phyloP scores from a whole-genome alignment of 345 rosid genomes.

The Toxicodendron radicans region DNA sequence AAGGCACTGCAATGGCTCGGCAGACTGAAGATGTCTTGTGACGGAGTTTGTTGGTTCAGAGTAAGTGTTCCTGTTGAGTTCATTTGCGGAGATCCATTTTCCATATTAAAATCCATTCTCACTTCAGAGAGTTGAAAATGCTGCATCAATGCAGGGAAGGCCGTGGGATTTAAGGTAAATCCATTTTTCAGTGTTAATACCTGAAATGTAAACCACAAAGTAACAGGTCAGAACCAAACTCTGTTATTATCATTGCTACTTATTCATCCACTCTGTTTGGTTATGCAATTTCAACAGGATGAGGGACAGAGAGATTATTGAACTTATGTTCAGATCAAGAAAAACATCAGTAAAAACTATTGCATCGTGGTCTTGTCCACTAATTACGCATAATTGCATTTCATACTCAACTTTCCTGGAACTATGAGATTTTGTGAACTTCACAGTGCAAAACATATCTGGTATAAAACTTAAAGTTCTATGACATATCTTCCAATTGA shows the following conservation, averaged over 20 bases:
- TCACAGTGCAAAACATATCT: no score
- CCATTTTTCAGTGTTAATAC: constrained; percentile 86
- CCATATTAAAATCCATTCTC: constrained; percentile 31
- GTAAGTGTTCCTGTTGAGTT: constrained; percentile 30
- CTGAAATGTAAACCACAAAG: constrained; percentile 37
- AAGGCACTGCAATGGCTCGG: constrained; percentile 39
- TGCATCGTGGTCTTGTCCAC: background rate
- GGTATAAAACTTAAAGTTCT: background rate
- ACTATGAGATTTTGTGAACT: background rate
- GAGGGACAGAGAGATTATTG: background rate
- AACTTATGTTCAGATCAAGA: background rate
- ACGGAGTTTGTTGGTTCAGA: constrained; percentile 37
- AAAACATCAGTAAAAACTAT: background rate
- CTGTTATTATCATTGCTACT: background rate
- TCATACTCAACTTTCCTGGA: background rate
- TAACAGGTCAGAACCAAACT: constrained; percentile 15
- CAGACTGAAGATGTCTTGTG: constrained; percentile 32
- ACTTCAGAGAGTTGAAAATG: constrained; percentile 48
- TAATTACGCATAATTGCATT: background rate
- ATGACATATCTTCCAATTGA: background rate
- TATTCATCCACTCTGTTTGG: background rate
- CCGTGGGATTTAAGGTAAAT: constrained; percentile 61
- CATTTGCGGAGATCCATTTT: constrained; percentile 31
- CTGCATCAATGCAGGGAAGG: constrained; percentile 56
- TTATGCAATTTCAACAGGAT: background rate